Percentiles rank a stretch among this genome's conserved stretches.
Evolutionary conservation across 352 stramenopile genomes (phyloP).

Genomic region (Phytophthora fragariaefolia): DNA sequence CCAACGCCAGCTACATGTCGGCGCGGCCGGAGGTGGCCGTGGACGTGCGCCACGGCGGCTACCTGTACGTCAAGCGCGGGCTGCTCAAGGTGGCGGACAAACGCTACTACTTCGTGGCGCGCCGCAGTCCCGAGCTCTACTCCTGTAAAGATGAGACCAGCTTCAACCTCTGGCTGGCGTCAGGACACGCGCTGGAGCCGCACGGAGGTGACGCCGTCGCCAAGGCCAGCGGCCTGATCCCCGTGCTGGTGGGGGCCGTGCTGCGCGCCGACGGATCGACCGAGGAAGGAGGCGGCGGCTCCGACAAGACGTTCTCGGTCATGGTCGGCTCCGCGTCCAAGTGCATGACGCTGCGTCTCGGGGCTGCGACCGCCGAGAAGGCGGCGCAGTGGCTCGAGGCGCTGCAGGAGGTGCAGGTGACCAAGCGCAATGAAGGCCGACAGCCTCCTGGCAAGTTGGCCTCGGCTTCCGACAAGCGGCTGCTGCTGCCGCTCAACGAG

Average conservation of each 20-base stretch:
- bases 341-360: conserved; percentile 51
- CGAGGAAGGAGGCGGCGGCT: conserved; percentile 37
- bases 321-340: conserved; percentile 52
- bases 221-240: conserved; percentile 38
- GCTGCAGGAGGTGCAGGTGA: conserved; percentile 66
- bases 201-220: conserved; percentile 28
- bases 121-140: conserved; percentile 51
- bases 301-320: conserved; percentile 57
- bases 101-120: conserved; percentile 69
- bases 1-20: conserved; percentile 21
- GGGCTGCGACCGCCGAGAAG: conserved; percentile 46
- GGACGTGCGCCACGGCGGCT: conserved; percentile 52
- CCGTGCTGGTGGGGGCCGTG: conserved; percentile 55
- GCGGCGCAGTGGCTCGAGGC: conserved; percentile 61
- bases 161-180: conserved; percentile 68
- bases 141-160: conserved; percentile 68
- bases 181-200: conserved; percentile 46
- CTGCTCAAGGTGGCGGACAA: conserved; percentile 72
- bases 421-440: conserved; percentile 21
- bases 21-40: conserved; percentile 34
- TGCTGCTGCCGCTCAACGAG: conserved; percentile 40
- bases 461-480: conserved; percentile 29
- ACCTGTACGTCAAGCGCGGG: conserved; percentile 51
- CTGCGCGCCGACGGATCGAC: conserved; percentile 50
- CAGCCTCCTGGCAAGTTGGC: conserved; percentile 11